phyloP scores from a whole-genome alignment of 202 grass and related monocot genomes.

The Panicum hallii region DNA sequence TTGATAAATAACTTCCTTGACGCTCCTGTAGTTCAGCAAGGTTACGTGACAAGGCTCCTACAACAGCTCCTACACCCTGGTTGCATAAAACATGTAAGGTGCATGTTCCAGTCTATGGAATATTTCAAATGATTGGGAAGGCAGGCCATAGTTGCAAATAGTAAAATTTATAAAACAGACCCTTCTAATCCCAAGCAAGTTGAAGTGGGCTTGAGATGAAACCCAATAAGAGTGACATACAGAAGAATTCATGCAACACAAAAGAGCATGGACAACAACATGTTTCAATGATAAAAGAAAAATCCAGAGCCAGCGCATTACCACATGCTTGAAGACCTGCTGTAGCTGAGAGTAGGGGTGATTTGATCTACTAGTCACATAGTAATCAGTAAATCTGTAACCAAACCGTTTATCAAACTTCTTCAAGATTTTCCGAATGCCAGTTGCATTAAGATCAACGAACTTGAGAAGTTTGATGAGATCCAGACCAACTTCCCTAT shows the following conservation, averaged over 20 bases:
- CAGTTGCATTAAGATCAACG: constrained; percentile 94
- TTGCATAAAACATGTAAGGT: constrained; percentile 53
- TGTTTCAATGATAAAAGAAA: constrained; percentile 18
- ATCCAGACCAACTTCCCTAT: constrained; percentile 84
- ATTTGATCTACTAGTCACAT: constrained; percentile 84
- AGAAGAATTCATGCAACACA: constrained; percentile 33
- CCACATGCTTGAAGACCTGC: constrained; percentile 99
- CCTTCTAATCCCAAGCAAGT: background rate
- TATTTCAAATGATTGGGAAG: background rate
- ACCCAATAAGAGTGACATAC: background rate
- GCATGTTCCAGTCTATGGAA: background rate
- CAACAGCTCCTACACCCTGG: constrained; percentile 90
- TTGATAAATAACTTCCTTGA: constrained; percentile 90
- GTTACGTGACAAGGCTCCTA: constrained; percentile 89
- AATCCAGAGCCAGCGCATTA: constrained; percentile 48
- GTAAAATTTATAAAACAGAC: background rate
- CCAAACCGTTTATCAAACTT: constrained; percentile 95
- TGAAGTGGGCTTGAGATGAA: background rate
- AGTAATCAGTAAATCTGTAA: constrained; percentile 96
- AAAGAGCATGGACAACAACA: background rate
- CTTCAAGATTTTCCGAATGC: constrained; percentile 97
- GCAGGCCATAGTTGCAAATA: constrained; percentile 16
- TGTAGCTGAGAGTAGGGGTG: constrained; percentile 96
- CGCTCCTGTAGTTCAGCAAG: constrained; percentile 84
- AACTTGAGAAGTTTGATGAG: constrained; percentile 97